These are phyloP conservation scores for Aspergillus asperescens DNA, from an alignment of 495 filamentous ascomycete species.

Conservation along the genomic window DNA sequence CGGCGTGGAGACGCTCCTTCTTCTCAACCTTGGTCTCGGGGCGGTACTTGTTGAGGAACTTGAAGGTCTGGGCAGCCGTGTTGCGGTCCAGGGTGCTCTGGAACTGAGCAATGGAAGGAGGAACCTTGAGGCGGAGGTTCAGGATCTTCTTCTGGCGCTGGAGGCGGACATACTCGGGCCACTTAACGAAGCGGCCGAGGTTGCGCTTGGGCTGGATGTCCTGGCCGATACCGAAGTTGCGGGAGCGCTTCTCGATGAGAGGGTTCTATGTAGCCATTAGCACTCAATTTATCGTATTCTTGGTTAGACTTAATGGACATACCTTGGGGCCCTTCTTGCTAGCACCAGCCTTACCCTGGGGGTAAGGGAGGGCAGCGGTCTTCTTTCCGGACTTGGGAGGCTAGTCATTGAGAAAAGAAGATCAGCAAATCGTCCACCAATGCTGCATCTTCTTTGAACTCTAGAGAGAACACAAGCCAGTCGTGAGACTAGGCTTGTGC, in stretches of 20 bases:
- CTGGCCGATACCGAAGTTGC: slow-evolving; percentile 99
- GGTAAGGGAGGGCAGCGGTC: slow-evolving; percentile 92
- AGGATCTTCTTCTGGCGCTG: slow-evolving; percentile 99
- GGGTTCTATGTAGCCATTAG: slow-evolving; percentile 68
- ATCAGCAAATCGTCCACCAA: slow-evolving; percentile 85
- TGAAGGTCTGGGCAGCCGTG: slow-evolving; percentile 93
- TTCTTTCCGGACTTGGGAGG: slow-evolving; percentile 96
- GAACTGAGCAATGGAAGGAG: slow-evolving; percentile 97
- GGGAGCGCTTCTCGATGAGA: slow-evolving; percentile 93
- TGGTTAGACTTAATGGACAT: slow-evolving; percentile 33
- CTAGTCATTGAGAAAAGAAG: slow-evolving; percentile 99
- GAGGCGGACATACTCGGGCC: slow-evolving; percentile 97
- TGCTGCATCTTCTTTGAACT: slow-evolving; percentile 80
- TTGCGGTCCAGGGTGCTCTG: slow-evolving; percentile 96
- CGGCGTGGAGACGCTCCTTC: slow-evolving; percentile 97
- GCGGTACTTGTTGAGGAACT: slow-evolving; percentile 99
- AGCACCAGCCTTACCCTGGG: slow-evolving; percentile 79
- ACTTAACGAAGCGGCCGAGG: slow-evolving; percentile 98
- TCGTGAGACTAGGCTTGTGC: slow-evolving; percentile 49
- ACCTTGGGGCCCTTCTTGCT: slow-evolving; percentile 96
- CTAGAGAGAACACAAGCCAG: slow-evolving; percentile 69
- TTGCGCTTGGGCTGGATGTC: slow-evolving; percentile 97
- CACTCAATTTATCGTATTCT: slow-evolving; percentile 29
- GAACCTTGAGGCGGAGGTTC: slow-evolving; percentile 97
- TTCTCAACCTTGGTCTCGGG: slow-evolving; percentile 99